Percentiles rank a stretch among this genome's conserved stretches.
These are phyloP conservation scores for Aspergillus amoenus DNA, from an alignment of 2,329 filamentous ascomycete species.

Conservation along the genomic window DNA sequence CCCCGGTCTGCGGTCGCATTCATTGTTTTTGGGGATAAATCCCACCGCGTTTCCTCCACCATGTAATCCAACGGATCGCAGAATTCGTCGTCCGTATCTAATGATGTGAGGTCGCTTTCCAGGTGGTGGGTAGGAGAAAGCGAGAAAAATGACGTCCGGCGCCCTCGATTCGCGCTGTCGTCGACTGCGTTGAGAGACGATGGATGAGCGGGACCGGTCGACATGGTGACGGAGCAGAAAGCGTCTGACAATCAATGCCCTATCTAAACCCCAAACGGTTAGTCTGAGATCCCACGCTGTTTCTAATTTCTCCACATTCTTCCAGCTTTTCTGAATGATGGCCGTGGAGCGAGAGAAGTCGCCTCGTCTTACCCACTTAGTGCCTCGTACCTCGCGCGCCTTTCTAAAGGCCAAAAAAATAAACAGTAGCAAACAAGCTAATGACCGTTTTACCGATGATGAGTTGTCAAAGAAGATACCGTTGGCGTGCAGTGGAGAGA, in stretches of 20 bases:
- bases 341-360: not conserved
- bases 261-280: constrained; percentile 11
- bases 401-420: not conserved
- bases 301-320: constrained; percentile 26
- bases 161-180: constrained; percentile 22
- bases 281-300: constrained; percentile 22
- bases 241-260: not conserved
- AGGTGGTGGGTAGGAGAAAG: constrained; percentile 35
- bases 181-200: constrained; percentile 21
- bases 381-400: constrained; percentile 4
- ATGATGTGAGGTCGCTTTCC: constrained; percentile 30
- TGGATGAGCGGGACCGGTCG: constrained; percentile 25
- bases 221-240: constrained; percentile 30
- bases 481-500: not conserved
- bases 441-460: not conserved
- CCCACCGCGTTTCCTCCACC: constrained; percentile 30
- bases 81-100: constrained; percentile 33
- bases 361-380: constrained; percentile 14
- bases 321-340: not conserved
- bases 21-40: constrained; percentile 21
- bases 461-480: not conserved
- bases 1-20: constrained; percentile 17
- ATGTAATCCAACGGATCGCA: constrained; percentile 28
- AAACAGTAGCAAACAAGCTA: not conserved
- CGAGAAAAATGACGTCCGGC: constrained; percentile 25